A percentile compares a stretch with the other conserved stretches of the same genome.
Conservation (phyloP, 441 rosid genomes). For the Populus tomentosa region DNA sequence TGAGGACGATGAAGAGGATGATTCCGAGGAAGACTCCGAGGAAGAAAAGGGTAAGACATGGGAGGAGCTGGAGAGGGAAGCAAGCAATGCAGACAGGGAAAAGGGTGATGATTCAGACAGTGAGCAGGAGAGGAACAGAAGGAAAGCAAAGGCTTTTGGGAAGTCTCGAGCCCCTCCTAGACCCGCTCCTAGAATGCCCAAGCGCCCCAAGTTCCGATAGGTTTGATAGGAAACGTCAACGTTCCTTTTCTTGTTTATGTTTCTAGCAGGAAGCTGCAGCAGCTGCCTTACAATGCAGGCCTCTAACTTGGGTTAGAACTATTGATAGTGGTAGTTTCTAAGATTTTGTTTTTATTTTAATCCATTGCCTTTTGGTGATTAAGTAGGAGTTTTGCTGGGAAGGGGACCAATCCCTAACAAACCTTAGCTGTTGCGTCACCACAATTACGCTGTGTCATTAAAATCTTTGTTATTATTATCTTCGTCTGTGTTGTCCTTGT, state of each 20-base stretch:
- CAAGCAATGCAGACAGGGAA: constrained; percentile 73
- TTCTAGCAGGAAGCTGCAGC: background rate
- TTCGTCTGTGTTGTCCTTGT: background rate
- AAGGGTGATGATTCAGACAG: constrained; percentile 70
- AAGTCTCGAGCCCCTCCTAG: constrained; percentile 31
- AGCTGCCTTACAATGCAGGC: background rate
- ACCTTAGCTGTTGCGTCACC: background rate
- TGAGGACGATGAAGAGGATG: constrained; percentile 54
- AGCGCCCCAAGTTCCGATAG: background rate
- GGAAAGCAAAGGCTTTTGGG: constrained; percentile 68
- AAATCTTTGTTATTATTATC: background rate
- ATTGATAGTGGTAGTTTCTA: background rate
- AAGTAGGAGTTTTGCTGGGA: background rate
- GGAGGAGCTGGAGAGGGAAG: constrained; percentile 87
- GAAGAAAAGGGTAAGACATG: constrained; percentile 87
- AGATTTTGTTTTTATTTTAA: background rate
- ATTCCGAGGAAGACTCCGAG: constrained; percentile 44
- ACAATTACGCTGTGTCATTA: no score
- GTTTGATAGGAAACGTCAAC: background rate
- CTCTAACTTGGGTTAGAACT: background rate
- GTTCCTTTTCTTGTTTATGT: background rate
- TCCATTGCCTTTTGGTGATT: background rate
- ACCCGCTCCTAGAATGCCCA: background rate
- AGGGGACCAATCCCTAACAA: background rate
- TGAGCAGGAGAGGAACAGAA: constrained; percentile 73